Base-by-base conservation (phyloP, 305 asterid genomes). In the Rubia balearica region DNA sequence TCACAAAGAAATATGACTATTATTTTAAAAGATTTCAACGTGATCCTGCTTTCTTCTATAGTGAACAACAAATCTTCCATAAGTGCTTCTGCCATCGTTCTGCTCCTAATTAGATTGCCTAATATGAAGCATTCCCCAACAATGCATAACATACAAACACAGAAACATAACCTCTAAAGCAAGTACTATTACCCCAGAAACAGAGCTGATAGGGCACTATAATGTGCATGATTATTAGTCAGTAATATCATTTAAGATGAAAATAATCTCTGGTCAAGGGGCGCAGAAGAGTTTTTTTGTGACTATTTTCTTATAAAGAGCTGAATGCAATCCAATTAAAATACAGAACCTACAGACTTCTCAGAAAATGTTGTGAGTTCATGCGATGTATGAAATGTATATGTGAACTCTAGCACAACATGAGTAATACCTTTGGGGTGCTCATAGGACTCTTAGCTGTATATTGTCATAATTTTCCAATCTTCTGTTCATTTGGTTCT, bases 381-480 rank as follows among this genome's bases (percentile, higher is more conserved):
- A n/a, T n/a, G n/a, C n/a, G n/a, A n/a, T n/a, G n/a, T n/a, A n/a
- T n/a, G n/a, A n/a, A n/a, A n/a, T n/a, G n/a, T n/a, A n/a, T n/a
- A n/a, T n/a, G n/a, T n/a, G 70, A 38, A 46, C 43, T 11, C 70
- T 17, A 0, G 43, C 49, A 73, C 33, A 27, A 45, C 45, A 66
- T 0, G 41, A 61, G 24, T 7, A 68, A 60, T 83, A 95, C 99
- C 96, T 92, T 95, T 24, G 99, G 99, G 77, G 92, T 95, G 69
- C 99, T 96, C 85, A 90, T 70, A 56, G 99, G 99, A 81, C 92
- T 95, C 79, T 90, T 92, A 2, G 88, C 84, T 72, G 96, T 97
- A 78, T 95, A 95, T 76, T 95, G 98, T 66, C 99, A 95, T 77
- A 95, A 82, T 84, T 95, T 95, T 41, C 92, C 96, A 60, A 95